A percentile compares a stretch with the other conserved stretches of the same genome.
Evolutionary conservation across 2,329 filamentous ascomycete species (phyloP).

Genomic region (Fusarium sp.): DNA sequence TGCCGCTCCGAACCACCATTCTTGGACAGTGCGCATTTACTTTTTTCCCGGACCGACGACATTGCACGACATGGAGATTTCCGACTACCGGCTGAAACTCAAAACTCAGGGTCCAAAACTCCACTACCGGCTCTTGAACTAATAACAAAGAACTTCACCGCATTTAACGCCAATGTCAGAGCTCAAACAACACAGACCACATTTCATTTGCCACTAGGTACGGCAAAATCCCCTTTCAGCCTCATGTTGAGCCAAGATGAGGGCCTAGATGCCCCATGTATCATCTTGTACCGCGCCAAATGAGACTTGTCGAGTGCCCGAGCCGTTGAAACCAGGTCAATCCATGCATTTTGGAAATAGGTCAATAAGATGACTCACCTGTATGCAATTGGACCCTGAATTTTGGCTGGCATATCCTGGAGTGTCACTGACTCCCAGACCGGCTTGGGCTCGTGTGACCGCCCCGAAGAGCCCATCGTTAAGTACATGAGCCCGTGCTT

Average conservation of each 20-base stretch:
- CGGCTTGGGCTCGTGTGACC: slow-evolving; percentile 11
- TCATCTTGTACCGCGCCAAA: slow-evolving; percentile 35
- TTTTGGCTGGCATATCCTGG: slow-evolving; percentile 32
- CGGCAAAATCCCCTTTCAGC: slow-evolving; percentile 16
- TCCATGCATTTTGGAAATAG: slow-evolving; percentile 29
- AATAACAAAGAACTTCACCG: slow-evolving; percentile 13
- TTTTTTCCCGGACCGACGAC: slow-evolving; percentile 34
- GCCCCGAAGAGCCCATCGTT: slow-evolving; percentile 9
- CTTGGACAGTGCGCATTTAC: slow-evolving; percentile 42
- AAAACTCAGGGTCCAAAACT: slow-evolving; percentile 38
- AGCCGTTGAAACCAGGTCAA: slow-evolving; percentile 14
- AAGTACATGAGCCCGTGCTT: slow-evolving; percentile 29
- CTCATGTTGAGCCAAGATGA: slow-evolving; percentile 16
- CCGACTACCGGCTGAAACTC: slow-evolving; percentile 12
- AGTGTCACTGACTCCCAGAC: slow-evolving; percentile 2
- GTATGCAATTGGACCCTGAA: slow-evolving; percentile 16
- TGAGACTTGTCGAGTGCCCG: slow-evolving; percentile 3
- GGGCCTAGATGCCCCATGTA: slow-evolving; percentile 26
- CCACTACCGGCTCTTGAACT: slow-evolving; percentile 23
- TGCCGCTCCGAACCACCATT: slow-evolving; percentile 3
- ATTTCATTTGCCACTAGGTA: slow-evolving; percentile 23
- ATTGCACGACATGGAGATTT: background rate
- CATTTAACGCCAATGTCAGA: background rate
- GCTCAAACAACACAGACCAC: slow-evolving; percentile 26
- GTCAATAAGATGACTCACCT: slow-evolving; percentile 10